A percentile compares a stretch with the other conserved stretches of the same genome.
phyloP scores from a whole-genome alignment of 2,329 filamentous ascomycete genomes.

The Claviceps pazoutovae region DNA sequence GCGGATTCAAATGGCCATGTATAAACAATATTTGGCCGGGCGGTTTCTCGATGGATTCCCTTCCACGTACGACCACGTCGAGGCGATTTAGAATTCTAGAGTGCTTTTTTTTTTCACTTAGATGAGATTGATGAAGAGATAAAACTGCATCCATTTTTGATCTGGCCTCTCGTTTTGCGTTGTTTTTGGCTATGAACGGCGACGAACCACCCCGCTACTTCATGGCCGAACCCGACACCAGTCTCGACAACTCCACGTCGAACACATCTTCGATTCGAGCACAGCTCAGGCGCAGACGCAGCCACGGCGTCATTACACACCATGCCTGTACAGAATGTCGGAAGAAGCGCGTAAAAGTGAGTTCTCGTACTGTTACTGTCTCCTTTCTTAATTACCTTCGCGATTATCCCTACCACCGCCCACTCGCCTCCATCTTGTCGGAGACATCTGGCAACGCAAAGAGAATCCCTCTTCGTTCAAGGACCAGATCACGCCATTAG shows the following conservation, averaged over 20 bases:
- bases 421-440: too few species aligned
- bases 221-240: background rate
- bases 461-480: too few species aligned
- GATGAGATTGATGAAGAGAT: too few species aligned
- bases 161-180: background rate
- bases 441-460: too few species aligned
- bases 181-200: background rate
- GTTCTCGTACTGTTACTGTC: slow-evolving; percentile 1
- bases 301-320: slow-evolving; percentile 40
- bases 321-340: slow-evolving; percentile 47
- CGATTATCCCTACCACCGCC: too few species aligned
- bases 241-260: background rate
- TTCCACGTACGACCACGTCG: too few species aligned
- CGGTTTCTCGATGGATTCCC: too few species aligned
- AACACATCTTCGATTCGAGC: background rate
- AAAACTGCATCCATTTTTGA: too few species aligned
- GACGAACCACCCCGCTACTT: background rate
- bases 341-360: slow-evolving; percentile 46
- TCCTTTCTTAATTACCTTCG: too few species aligned
- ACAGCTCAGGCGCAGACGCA: slow-evolving; percentile 31
- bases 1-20: background rate
- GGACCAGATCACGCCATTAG: too few species aligned
- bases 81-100: too few species aligned
- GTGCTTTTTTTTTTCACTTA: too few species aligned
- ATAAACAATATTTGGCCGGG: background rate